Evolutionary conservation across 805 yeast genomes (phyloP).

Genomic region (Nakazawaea holstii): DNA sequence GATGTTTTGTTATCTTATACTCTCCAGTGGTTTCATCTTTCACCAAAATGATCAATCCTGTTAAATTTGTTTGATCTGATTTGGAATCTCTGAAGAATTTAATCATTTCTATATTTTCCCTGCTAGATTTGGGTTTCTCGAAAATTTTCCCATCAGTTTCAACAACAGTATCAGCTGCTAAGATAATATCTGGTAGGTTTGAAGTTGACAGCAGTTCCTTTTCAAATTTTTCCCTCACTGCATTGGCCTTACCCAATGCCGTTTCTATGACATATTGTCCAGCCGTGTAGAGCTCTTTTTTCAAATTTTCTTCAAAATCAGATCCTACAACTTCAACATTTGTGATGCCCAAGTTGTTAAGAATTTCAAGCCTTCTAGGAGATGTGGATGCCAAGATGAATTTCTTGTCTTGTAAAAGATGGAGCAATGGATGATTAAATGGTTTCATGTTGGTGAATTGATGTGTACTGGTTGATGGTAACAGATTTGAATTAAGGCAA

Average conservation of each 20-base stretch:
- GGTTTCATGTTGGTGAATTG: constrained; percentile 11
- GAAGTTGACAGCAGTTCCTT: background rate
- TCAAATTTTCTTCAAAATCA: constrained; percentile 70
- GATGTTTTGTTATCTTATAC: constrained; percentile 16
- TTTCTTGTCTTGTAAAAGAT: constrained; percentile 16
- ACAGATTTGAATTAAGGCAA: too few relatives aligned
- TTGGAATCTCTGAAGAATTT: constrained; percentile 38
- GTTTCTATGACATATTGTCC: constrained; percentile 66
- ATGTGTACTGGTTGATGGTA: too few relatives aligned
- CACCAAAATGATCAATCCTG: constrained; percentile 46
- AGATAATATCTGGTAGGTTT: constrained; percentile 19
- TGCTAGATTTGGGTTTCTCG: constrained; percentile 72
- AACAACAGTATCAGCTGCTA: constrained; percentile 81
- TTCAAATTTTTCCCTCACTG: constrained; percentile 45
- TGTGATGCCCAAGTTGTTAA: constrained; percentile 50
- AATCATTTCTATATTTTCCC: constrained; percentile 45
- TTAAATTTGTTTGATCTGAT: constrained; percentile 42
- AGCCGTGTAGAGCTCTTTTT: constrained; percentile 44
- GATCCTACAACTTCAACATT: constrained; percentile 50
- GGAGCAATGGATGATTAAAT: constrained; percentile 27
- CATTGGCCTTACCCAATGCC: constrained; percentile 58
- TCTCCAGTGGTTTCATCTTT: constrained; percentile 14
- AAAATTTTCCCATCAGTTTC: constrained; percentile 52
- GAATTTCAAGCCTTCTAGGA: constrained; percentile 72
- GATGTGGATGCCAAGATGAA: constrained; percentile 80